Conservation (phyloP, 2,329 filamentous ascomycete species). For the Nemania diffusa region DNA sequence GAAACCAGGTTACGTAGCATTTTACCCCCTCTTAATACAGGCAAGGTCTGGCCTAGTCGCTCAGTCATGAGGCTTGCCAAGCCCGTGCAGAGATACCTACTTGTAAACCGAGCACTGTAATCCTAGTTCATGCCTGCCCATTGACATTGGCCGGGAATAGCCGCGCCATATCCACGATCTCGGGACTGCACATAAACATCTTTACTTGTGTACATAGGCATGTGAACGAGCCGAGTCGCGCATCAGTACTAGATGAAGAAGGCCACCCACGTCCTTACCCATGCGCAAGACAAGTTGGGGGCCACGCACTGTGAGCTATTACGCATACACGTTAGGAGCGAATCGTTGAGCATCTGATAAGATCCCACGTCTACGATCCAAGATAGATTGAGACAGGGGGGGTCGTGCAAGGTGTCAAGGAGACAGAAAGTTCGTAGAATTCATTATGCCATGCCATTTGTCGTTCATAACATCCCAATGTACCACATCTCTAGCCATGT, state of each 20-base stretch:
- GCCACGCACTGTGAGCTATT: conserved; percentile 11
- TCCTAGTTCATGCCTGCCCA: not conserved
- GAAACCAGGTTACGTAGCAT: conserved; percentile 26
- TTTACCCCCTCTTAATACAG: not conserved
- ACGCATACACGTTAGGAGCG: not conserved
- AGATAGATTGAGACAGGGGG: not conserved
- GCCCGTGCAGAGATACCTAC: conserved; percentile 4
- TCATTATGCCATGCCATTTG: conserved; percentile 46
- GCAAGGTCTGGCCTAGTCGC: conserved; percentile 19
- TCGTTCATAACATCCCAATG: conserved; percentile 43
- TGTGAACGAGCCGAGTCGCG: not conserved
- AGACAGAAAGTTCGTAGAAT: conserved; percentile 41
- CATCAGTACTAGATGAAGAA: conserved; percentile 7
- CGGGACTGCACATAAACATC: not conserved
- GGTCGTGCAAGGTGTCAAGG: not conserved
- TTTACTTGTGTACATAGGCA: not conserved
- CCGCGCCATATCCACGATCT: not conserved
- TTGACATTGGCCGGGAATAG: conserved; percentile 4
- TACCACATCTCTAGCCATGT: conserved; percentile 43
- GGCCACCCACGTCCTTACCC: not conserved
- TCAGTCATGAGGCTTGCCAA: conserved; percentile 22
- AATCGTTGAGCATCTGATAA: not conserved
- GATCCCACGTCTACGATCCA: not conserved
- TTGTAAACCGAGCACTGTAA: conserved; percentile 6
- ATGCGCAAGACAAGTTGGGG: conserved; percentile 3